phyloP scores from a whole-genome alignment of 441 rosid genomes.

The Raphanus hybrid region DNA sequence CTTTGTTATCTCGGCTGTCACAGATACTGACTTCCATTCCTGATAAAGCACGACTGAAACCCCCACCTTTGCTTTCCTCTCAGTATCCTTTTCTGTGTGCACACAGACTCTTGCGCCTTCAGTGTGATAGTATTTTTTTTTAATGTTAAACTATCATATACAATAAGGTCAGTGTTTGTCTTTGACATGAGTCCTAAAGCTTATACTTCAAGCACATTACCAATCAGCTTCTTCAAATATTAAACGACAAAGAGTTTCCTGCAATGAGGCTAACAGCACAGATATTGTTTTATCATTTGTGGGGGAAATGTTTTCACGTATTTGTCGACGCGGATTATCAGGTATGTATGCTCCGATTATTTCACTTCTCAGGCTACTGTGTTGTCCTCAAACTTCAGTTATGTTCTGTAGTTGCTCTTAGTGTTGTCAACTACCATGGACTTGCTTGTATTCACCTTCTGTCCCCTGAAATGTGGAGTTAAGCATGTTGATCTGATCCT shows the following conservation, averaged over 20 bases:
- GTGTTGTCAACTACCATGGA: slow-evolving; percentile 20
- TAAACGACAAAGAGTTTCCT: slow-evolving; percentile 51
- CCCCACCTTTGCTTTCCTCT: slow-evolving; percentile 66
- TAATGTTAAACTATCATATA: slow-evolving; percentile 26
- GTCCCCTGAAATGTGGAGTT: slow-evolving; percentile 1
- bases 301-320: slow-evolving; percentile 81
- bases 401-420: slow-evolving; percentile 11
- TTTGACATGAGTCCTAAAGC: slow-evolving; percentile 61
- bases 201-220: slow-evolving; percentile 79
- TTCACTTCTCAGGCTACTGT: slow-evolving; percentile 33
- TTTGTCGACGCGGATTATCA: slow-evolving; percentile 94
- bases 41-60: slow-evolving; percentile 77
- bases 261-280: slow-evolving; percentile 36
- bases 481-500: slow-evolving; percentile 4
- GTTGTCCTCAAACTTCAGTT: not conserved
- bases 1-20: slow-evolving; percentile 60
- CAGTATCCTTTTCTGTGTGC: slow-evolving; percentile 81
- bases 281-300: slow-evolving; percentile 56
- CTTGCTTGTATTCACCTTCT: slow-evolving; percentile 14
- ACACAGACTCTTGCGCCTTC: slow-evolving; percentile 22
- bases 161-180: slow-evolving; percentile 39
- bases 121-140: slow-evolving; percentile 4
- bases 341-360: slow-evolving; percentile 53
- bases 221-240: slow-evolving; percentile 64
- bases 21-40: slow-evolving; percentile 89